phyloP scores from a whole-genome alignment of 1,139 yeast species.

The Ashbya aceris region DNA sequence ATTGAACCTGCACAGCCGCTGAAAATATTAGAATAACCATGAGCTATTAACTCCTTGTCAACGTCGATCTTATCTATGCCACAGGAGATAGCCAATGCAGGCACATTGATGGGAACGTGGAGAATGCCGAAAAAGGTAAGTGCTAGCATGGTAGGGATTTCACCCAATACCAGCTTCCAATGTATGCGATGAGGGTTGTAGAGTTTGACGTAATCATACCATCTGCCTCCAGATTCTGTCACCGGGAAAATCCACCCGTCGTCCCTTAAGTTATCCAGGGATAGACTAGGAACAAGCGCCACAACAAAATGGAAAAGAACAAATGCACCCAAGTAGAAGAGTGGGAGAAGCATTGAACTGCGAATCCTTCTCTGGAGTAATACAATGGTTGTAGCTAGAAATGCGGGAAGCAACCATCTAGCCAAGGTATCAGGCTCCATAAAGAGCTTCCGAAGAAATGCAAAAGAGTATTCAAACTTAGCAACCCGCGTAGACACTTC shows the following conservation, averaged over 20 bases:
- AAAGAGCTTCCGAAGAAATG: conserved; percentile 43
- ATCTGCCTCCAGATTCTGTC: conserved; percentile 58
- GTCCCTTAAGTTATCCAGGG: conserved; percentile 50
- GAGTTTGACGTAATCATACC: conserved; percentile 76
- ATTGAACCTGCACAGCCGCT: conserved; percentile 83
- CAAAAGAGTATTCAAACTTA: conserved; percentile 53
- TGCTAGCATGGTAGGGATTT: conserved; percentile 90
- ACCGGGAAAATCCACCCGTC: conserved; percentile 71
- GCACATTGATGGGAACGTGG: conserved; percentile 96
- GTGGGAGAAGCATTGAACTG: conserved; percentile 73
- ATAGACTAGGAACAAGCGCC: conserved; percentile 54
- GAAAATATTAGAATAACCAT: conserved; percentile 82
- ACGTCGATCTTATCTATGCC: conserved; percentile 79
- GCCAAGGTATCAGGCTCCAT: conserved; percentile 37
- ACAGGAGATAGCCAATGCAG: conserved; percentile 87
- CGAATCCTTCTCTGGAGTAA: conserved; percentile 55
- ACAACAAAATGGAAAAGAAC: conserved; percentile 59
- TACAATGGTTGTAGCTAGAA: conserved; percentile 50
- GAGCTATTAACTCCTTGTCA: conserved; percentile 88
- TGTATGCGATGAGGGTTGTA: conserved; percentile 65
- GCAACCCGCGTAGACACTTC: conserved; percentile 83
- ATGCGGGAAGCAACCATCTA: conserved; percentile 68
- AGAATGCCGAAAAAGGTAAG: conserved; percentile 88
- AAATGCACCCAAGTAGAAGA: conserved; percentile 67
- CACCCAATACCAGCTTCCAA: conserved; percentile 58